These are phyloP conservation scores for Sphagnum fallax DNA, from an alignment of 228 moss, liverwort and hornwort genomes.

Conservation along the genomic window DNA sequence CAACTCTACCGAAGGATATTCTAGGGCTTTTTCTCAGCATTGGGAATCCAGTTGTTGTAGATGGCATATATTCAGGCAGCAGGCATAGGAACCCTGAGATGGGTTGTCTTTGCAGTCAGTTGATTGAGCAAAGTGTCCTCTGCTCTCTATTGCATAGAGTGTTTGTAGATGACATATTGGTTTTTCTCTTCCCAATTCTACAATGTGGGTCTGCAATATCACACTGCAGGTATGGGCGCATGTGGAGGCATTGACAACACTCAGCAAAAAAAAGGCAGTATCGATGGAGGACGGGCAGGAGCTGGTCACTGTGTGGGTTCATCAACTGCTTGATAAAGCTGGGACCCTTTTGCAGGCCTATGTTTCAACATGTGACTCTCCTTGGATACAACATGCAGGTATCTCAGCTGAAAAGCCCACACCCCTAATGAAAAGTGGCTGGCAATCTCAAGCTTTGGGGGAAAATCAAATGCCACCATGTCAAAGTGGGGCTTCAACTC, in stretches of 20 bases:
- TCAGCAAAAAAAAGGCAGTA: conserved; percentile 39
- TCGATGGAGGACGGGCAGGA: conserved; percentile 35
- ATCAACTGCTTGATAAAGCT: conserved; percentile 28
- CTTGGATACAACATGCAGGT: background rate
- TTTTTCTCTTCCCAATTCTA: no score
- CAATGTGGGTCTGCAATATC: no score
- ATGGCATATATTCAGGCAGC: no score
- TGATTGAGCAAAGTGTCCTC: background rate
- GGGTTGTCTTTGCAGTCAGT: no score
- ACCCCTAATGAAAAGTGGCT: background rate
- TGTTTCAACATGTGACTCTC: conserved; percentile 5
- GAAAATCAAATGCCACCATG: background rate
- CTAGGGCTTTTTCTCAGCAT: no score
- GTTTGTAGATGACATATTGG: no score
- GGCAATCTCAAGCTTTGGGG: background rate
- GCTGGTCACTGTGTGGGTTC: conserved; percentile 38
- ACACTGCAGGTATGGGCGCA: conserved; percentile 42
- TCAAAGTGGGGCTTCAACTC: background rate
- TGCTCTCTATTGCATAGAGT: no score
- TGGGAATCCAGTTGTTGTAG: no score
- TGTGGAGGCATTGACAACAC: conserved; percentile 41
- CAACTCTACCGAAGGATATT: no score
- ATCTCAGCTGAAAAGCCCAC: background rate
- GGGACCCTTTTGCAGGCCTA: conserved; percentile 26
- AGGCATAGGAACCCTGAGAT: no score